phyloP scores from a whole-genome alignment of 2,329 filamentous ascomycete genomes.

The Pyrenochaeta sp. region DNA sequence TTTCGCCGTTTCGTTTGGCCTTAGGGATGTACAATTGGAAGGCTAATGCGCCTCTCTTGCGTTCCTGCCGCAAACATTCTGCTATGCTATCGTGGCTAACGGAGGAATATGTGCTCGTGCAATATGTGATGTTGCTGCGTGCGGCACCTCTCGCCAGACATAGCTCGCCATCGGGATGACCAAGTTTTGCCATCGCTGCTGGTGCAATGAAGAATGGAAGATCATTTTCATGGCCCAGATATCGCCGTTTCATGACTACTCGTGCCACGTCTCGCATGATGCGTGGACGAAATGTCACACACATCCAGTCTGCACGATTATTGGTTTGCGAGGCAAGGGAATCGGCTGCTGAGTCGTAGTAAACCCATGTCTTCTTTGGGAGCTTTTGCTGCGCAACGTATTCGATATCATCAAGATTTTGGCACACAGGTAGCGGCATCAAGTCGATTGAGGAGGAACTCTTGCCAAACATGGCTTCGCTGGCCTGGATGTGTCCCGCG shows the following conservation, averaged over 20 bases:
- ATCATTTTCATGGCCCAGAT: too few species aligned
- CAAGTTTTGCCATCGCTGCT: constrained; percentile 30
- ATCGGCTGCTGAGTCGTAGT: too few species aligned
- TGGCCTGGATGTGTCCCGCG: too few species aligned
- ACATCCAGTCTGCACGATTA: too few species aligned
- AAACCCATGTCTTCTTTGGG: too few species aligned
- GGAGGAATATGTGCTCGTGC: too few species aligned
- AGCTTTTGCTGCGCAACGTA: too few species aligned
- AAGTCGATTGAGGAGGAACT: too few species aligned
- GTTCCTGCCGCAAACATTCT: constrained; percentile 18
- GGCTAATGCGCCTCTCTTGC: constrained; percentile 8
- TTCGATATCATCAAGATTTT: too few species aligned
- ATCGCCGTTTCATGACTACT: constrained; percentile 40
- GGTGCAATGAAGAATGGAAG: constrained; percentile 40
- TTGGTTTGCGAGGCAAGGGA: constrained; percentile 53
- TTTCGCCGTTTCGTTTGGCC: neutral
- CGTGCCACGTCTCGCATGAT: constrained; percentile 39
- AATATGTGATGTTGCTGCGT: constrained; percentile 27
- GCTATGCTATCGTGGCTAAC: too few species aligned
- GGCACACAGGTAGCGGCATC: too few species aligned
- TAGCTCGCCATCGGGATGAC: constrained; percentile 32
- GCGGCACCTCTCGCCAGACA: constrained; percentile 26
- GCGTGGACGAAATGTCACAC: constrained; percentile 37
- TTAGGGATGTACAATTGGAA: constrained; percentile 27
- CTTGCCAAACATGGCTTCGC: too few species aligned